A percentile compares a stretch with the other conserved stretches of the same genome.
These are phyloP conservation scores for Glutinoglossum americanum DNA, from an alignment of 495 filamentous ascomycete genomes.

Conservation along the genomic window DNA sequence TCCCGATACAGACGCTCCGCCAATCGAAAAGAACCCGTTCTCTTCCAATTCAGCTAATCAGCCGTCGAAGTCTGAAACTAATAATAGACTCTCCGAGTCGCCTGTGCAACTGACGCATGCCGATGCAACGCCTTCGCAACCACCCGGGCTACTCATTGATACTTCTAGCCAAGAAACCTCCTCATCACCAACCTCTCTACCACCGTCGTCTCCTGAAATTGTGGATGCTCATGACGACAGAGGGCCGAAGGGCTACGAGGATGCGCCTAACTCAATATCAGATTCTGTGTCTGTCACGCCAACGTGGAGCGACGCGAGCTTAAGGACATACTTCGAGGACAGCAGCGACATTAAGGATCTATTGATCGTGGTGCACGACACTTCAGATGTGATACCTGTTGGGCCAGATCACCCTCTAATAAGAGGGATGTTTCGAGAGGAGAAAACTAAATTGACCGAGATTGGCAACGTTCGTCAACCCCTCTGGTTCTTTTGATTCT, in stretches of 20 bases:
- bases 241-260: constrained; percentile 2
- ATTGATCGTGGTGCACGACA: constrained; percentile 79
- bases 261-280: constrained; percentile 6
- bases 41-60: constrained; percentile 1
- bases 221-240: constrained; percentile 6
- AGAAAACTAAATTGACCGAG: constrained; percentile 59
- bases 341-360: constrained; percentile 80
- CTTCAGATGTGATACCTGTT: constrained; percentile 52
- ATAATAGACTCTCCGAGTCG: constrained; percentile 49
- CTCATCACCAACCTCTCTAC: constrained; percentile 40
- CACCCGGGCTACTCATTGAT: constrained; percentile 40
- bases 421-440: constrained; percentile 57
- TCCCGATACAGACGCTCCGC: constrained; percentile 13
- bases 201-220: constrained; percentile 33
- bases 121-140: constrained; percentile 15
- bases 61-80: constrained; percentile 11
- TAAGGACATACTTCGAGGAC: constrained; percentile 81
- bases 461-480: constrained; percentile 35
- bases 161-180: constrained; percentile 40
- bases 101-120: constrained; percentile 51
- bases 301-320: constrained; percentile 66
- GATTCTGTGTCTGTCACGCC: constrained; percentile 13
- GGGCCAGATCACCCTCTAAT: constrained; percentile 69
- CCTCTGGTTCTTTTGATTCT: not conserved
- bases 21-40: constrained; percentile 3